Evolutionary conservation across 768 basidiomycete species (phyloP).

Genomic region (Calvatia gigantea): DNA sequence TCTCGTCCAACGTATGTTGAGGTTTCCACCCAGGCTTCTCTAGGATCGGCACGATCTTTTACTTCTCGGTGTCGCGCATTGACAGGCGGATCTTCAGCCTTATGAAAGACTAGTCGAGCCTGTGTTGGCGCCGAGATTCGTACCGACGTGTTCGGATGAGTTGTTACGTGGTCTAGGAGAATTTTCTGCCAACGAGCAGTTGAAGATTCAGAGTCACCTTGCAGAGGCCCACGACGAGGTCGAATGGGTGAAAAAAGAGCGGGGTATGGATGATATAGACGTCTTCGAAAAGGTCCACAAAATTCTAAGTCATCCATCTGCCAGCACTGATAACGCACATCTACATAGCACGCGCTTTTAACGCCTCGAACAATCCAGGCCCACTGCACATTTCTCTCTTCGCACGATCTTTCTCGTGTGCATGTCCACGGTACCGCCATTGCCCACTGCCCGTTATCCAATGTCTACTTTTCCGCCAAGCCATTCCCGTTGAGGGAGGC

Average conservation of each 20-base stretch:
- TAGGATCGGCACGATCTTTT: slow-evolving; percentile 53
- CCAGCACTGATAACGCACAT: slow-evolving; percentile 31
- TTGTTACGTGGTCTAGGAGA: slow-evolving; percentile 61
- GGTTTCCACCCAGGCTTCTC: slow-evolving; percentile 43
- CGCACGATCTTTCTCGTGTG: slow-evolving; percentile 48
- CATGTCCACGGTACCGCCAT: slow-evolving; percentile 52
- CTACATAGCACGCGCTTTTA: slow-evolving; percentile 30
- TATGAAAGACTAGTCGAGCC: slow-evolving; percentile 65
- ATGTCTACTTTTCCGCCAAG: slow-evolving; percentile 78
- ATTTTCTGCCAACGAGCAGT: slow-evolving; percentile 40
- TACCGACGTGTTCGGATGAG: slow-evolving; percentile 81
- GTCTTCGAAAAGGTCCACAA: slow-evolving; percentile 73
- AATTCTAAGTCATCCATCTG: background rate
- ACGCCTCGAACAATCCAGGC: slow-evolving; percentile 73
- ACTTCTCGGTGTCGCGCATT: slow-evolving; percentile 44
- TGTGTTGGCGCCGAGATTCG: slow-evolving; percentile 85
- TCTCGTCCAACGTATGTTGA: slow-evolving; percentile 72
- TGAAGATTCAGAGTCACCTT: slow-evolving; percentile 77
- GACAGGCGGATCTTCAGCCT: slow-evolving; percentile 32
- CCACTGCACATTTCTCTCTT: slow-evolving; percentile 81
- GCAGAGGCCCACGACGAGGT: slow-evolving; percentile 78
- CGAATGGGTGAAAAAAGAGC: slow-evolving; percentile 60
- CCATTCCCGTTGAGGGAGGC: slow-evolving; percentile 73
- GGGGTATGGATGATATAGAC: slow-evolving; percentile 66
- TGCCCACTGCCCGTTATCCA: slow-evolving; percentile 88